These are phyloP conservation scores for Diaporthe citriasiana DNA, from an alignment of 2,329 filamentous ascomycete species.

Conservation along the genomic window DNA sequence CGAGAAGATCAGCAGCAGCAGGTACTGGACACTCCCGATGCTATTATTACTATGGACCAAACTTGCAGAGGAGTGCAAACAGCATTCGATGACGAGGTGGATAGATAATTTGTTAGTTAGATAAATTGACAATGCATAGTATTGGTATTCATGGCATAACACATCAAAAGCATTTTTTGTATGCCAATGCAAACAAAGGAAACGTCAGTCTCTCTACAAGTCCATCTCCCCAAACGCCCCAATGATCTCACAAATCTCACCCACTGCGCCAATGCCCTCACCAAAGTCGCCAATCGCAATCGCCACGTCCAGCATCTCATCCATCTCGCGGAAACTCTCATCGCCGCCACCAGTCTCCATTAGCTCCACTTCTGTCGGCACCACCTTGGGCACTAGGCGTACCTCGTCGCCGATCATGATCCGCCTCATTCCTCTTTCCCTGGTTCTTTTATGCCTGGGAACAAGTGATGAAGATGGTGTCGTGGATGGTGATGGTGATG, in stretches of 20 bases:
- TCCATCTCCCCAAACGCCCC: conserved; percentile 25
- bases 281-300: conserved; percentile 31
- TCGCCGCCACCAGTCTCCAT: background rate
- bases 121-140: background rate
- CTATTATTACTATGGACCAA: background rate
- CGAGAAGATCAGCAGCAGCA: conserved; percentile 12
- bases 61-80: background rate
- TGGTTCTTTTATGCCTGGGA: accelerated
- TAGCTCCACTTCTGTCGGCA: background rate
- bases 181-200: background rate
- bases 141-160: conserved; percentile 9
- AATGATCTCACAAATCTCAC: conserved; percentile 10
- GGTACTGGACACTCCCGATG: background rate
- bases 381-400: conserved; percentile 1
- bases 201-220: background rate
- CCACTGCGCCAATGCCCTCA: conserved; percentile 25
- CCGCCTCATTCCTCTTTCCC: background rate
- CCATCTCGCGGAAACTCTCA: background rate
- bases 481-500: background rate
- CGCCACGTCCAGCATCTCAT: conserved; percentile 21
- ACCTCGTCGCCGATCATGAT: conserved; percentile 29
- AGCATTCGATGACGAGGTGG: too few relatives aligned
- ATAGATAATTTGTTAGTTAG: background rate
- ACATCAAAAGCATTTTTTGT: background rate
- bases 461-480: background rate